Conservation (phyloP, 129 eudicot genomes). For the Escallonia rubra region DNA sequence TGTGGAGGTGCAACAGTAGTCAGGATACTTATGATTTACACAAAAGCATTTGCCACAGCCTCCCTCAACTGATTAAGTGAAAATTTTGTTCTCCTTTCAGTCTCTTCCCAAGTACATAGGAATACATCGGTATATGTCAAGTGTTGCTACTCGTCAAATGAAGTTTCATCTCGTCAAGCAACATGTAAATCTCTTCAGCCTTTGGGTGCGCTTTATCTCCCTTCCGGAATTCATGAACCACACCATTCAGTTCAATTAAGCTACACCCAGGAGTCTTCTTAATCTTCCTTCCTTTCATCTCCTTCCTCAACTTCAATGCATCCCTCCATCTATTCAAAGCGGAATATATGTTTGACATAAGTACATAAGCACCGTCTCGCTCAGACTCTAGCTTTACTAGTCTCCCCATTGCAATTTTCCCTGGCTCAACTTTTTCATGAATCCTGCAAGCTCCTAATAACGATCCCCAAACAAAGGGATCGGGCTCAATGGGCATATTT, state of each 20-base stretch:
- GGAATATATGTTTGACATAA: constrained; percentile 42
- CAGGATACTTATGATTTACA: no score
- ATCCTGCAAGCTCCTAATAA: constrained; percentile 48
- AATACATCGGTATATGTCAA: no score
- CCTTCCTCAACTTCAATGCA: constrained; percentile 26
- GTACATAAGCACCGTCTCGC: constrained; percentile 34
- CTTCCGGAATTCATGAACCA: constrained; percentile 42
- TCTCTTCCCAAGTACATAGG: no score
- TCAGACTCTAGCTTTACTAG: constrained; percentile 28
- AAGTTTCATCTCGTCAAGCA: constrained; percentile 24
- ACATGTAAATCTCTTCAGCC: constrained; percentile 18
- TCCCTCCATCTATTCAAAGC: constrained; percentile 30
- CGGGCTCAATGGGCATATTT: constrained; percentile 30
- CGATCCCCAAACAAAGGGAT: constrained; percentile 34
- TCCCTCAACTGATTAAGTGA: no score
- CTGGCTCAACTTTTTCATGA: constrained; percentile 35
- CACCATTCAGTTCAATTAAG: constrained; percentile 38
- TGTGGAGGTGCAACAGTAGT: no score
- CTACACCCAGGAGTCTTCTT: constrained; percentile 46
- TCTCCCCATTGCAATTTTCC: constrained; percentile 27
- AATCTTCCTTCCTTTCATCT: constrained; percentile 29
- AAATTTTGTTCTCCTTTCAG: no score
- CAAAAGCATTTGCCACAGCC: no score
- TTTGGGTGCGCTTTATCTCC: constrained; percentile 40
- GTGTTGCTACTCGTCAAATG: constrained; percentile 12